Evolutionary conservation across 208 protist genomes (phyloP).

Genomic region (Trypanosoma caninum): DNA sequence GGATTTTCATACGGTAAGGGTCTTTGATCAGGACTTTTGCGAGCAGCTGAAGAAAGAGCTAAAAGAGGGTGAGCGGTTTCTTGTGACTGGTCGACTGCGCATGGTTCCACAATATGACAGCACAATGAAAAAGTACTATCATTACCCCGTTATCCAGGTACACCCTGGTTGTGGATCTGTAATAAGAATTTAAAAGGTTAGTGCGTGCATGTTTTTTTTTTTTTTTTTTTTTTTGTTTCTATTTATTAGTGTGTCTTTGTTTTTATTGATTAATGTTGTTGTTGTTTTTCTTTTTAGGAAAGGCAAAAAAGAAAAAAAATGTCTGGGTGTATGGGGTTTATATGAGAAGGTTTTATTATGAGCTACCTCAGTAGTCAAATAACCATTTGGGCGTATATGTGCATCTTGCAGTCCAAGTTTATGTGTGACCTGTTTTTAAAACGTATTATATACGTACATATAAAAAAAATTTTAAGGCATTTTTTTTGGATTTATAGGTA

Average conservation of each 20-base stretch:
- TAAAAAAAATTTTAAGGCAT: too few relatives aligned
- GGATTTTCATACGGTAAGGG: conserved; percentile 83
- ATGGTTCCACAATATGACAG: conserved; percentile 87
- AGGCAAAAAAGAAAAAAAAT: too few relatives aligned
- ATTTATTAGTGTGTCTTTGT: background rate
- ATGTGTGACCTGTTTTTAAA: too few relatives aligned
- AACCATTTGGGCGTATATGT: too few relatives aligned
- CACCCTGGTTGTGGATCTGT: conserved; percentile 52
- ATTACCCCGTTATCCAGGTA: conserved; percentile 86
- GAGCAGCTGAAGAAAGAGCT: conserved; percentile 35
- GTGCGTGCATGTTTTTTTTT: conserved; percentile 1
- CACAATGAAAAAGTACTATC: conserved; percentile 76
- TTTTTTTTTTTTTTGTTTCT: conserved; percentile 7
- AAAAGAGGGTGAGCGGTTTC: conserved; percentile 40
- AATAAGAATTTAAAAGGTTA: conserved; percentile 6
- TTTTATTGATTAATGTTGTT: background rate
- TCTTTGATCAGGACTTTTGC: conserved; percentile 61
- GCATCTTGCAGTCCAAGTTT: too few relatives aligned
- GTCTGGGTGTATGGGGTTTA: background rate
- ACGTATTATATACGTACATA: too few relatives aligned
- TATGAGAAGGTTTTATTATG: too few relatives aligned
- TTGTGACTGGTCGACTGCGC: conserved; percentile 72
- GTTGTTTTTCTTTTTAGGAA: too few relatives aligned
- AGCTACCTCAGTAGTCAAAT: too few relatives aligned
- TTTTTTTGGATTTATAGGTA: too few relatives aligned